Percentiles rank a stretch among this genome's conserved stretches.
Conservation (phyloP, 2,329 filamentous ascomycete genomes). For the Stagonosporopsis chrysanthemi region DNA sequence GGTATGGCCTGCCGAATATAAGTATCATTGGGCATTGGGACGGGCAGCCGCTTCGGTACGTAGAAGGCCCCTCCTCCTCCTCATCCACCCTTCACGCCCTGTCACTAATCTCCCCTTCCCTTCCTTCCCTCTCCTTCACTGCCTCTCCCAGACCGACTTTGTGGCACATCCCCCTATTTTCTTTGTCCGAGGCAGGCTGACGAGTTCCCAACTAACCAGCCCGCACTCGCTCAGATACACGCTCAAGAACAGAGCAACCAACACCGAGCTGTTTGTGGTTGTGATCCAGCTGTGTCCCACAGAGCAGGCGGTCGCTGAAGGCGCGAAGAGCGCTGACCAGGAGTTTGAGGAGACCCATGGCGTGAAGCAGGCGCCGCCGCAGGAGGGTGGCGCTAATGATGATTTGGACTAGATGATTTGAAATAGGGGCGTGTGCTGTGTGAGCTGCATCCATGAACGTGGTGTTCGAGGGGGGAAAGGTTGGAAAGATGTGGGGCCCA, state of each 20-base stretch:
- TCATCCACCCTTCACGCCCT: neutral
- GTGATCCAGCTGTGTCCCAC: conserved; percentile 78
- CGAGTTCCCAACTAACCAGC: conserved; percentile 56
- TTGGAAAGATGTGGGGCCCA: too few species aligned
- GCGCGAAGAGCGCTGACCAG: conserved; percentile 31
- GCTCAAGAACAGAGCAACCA: conserved; percentile 79
- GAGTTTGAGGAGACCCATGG: conserved; percentile 37
- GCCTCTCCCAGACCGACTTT: too few species aligned
- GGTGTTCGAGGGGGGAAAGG: too few species aligned
- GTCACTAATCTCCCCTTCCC: neutral
- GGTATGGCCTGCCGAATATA: conserved; percentile 70
- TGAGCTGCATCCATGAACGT: too few species aligned
- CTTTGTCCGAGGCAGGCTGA: conserved; percentile 8
- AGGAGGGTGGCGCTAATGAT: neutral
- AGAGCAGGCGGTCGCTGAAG: conserved; percentile 58
- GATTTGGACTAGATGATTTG: conserved; percentile 24
- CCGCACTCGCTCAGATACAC: conserved; percentile 91
- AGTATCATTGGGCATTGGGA: conserved; percentile 82
- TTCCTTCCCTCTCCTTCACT: neutral
- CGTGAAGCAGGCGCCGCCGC: neutral
- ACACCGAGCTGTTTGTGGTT: conserved; percentile 79
- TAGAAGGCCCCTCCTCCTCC: neutral
- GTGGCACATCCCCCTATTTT: neutral
- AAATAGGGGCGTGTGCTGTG: too few species aligned
- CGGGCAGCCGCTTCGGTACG: conserved; percentile 75